Evolutionary conservation across 1,284 basidiomycete species (phyloP), one percentile per base, ranked within the genome.

Genomic region (Phaffia rhodozyma): DNA sequence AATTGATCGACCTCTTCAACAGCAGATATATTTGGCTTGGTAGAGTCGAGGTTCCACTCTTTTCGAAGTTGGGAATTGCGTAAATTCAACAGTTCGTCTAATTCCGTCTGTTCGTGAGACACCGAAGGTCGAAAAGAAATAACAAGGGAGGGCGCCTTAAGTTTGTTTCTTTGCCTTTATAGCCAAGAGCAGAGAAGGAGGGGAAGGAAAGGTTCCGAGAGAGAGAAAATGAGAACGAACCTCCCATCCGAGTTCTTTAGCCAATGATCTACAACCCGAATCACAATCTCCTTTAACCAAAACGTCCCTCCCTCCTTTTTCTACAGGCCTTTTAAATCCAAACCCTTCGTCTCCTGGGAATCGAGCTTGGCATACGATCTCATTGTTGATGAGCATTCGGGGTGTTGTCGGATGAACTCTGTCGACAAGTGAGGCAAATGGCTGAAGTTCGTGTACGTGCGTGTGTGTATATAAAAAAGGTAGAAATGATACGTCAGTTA

Each of bases 331-430:
- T 25, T 49, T 38, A 63, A 68, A 68, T 29, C 56, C 47, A 67
- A 71, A 69, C 29, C 69, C 66, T 53, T 63, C 32, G 27, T 62
- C 34, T 53, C 56, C 68, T 4, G 55, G 25, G 55, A 67, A 62
- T 1, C 57, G 57, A 5, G 71, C 67, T 62, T 78, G 76, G 21
- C 80, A 81, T 16, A 81, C 81, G 0, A 72, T 66, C 69, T 83
- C 80, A 47, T 80, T 72, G 70, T 83, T 82, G 71, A 82, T 77
- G 13, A 82, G 73, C 16, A 81, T 38, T 0, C 81, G 72, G 0
- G 80, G 80, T 32, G 75, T 77, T 13, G 63, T 32, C 2, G 66
- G 34, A 0, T 73, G 69, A 5, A 81, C 80, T 13, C 72, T 70
- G 64, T 78, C 71, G 23, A 81, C 73, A 1, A 83, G 72, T 1